Evolutionary conservation across 2,329 filamentous ascomycete genomes (phyloP), one percentile per base, ranked within the genome.

Genomic region (Botrytis deweyae): DNA sequence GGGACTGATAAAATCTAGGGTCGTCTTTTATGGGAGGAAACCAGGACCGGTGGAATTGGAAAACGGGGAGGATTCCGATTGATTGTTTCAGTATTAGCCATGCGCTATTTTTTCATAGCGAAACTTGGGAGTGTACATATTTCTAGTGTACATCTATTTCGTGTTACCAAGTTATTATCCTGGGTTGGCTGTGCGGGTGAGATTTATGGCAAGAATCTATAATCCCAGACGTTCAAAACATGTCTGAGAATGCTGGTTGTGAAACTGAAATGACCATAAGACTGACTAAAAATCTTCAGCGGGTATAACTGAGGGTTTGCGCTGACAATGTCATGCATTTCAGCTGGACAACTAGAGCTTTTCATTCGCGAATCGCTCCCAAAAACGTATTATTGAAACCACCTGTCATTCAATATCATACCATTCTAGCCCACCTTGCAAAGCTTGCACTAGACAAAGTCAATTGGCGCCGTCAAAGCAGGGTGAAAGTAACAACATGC

Each of bases 1-100:
- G 9, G n/a, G 33, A 36, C 70, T 66, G 40, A 72, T 42, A 7
- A 8, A 2, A 40, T 33, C 1, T 20, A 72, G 70, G 12, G 61
- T 72, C 8, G 70, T 72, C 18, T 55, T 72, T 58, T 72, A 67
- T 67, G 70, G 70, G 6, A 59, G 63, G 9, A 72, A 67, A 72
- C 63, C 71, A 4, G 62, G n/a, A 22, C n/a, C 9, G 16, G 40
- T 7, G n/a, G n/a, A 46, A 8, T 4, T 46, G 42, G n/a, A 7
- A 42, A 42, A 18, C 1, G 38, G 25, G 38, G 38, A 20, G 7
- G 12, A n/a, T 40, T 14, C 16, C 9, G 61, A 9, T 42, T 42
- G 7, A 42, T 8, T 18, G 25, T 42, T 29, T 29, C 1, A 1
- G 22, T 40, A 63, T 25, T 29, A 6, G 25, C 25, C 7, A n/a